Conservation (phyloP, 345 rosid species). For the Murraya koenigii region DNA sequence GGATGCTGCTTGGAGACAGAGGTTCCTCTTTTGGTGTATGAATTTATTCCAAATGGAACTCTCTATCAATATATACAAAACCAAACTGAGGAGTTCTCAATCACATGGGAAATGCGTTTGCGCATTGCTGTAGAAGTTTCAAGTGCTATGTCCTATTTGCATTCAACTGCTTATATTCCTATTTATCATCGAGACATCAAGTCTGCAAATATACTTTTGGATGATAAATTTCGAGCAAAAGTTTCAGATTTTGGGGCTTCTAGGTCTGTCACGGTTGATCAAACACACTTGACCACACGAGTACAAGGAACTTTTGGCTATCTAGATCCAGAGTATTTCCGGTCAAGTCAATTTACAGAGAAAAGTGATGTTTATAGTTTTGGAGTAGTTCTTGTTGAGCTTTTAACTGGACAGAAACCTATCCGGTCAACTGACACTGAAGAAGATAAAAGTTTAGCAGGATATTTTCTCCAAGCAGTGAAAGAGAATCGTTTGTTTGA, state of each 20-base stretch:
- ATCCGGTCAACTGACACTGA: neutral
- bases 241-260: conserved; percentile 1
- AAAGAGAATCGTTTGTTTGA: conserved; percentile 7
- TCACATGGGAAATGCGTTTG: conserved; percentile 18
- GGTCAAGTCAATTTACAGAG: neutral
- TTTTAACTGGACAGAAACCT: neutral
- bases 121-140: conserved; percentile 1
- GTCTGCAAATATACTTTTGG: conserved; percentile 1
- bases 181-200: conserved; percentile 10
- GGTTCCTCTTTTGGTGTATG: neutral
- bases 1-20: neutral
- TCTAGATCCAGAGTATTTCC: neutral
- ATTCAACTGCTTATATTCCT: conserved; percentile 13
- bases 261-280: neutral
- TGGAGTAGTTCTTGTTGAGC: neutral
- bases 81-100: neutral
- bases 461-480: conserved; percentile 10
- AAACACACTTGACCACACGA: conserved; percentile 16
- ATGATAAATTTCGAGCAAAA: neutral
- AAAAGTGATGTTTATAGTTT: neutral
- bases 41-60: neutral
- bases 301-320: neutral
- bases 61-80: neutral
- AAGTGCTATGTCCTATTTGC: conserved; percentile 14
- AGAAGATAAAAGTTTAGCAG: neutral